Base-by-base conservation (phyloP, 2,329 filamentous ascomycete genomes). In the Herpomyces periplanetae region DNA sequence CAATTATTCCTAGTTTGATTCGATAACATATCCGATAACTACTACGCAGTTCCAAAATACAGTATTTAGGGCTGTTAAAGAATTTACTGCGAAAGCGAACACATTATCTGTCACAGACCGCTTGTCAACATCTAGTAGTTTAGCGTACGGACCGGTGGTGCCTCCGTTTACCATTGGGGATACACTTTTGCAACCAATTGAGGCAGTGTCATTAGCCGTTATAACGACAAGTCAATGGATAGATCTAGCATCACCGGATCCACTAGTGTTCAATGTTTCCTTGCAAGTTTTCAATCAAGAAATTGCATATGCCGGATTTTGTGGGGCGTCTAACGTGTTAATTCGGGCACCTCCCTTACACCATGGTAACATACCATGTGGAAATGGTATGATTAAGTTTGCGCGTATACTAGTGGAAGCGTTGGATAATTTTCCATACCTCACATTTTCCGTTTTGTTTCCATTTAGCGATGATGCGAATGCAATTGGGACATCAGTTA, bases 231-330 rank as follows among this genome's bases (percentile, higher is more conserved):
- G 71, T 36, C 53, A 68, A 4, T 91, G 75, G 75, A 75, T 87
- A 27, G 73, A 91, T 33, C 43, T 91, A 6, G 62, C 60, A 30
- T 85, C 73, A 2, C 42, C 57, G 2, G 63, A 88, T 35, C 65
- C 71, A 4, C 39, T 75, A 25, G 59, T 91, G 25, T 58, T 69
- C 4, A 66, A 65, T 34, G 50, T 91, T 23, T 88, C 75, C 13
- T 57, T 66, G 17, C 75, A 88, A 39, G 64, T 85, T 4, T 45
- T 96, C 26, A 71, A 71, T 34, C 49, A 87, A 15, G 80, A 96
- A 35, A 51, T 91, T 18, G 65, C 69, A 18, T 96, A 88, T 40
- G 80, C 84, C 26, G 73, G 69, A 25, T 96, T 91, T 40, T 88
- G 71, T 32, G 84, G 84, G 13, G 51, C 80, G 18, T 57, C 59